Evolutionary conservation across 768 basidiomycete species (phyloP), one percentile per base, ranked within the genome.

Genomic region (Tulasnella sp.): DNA sequence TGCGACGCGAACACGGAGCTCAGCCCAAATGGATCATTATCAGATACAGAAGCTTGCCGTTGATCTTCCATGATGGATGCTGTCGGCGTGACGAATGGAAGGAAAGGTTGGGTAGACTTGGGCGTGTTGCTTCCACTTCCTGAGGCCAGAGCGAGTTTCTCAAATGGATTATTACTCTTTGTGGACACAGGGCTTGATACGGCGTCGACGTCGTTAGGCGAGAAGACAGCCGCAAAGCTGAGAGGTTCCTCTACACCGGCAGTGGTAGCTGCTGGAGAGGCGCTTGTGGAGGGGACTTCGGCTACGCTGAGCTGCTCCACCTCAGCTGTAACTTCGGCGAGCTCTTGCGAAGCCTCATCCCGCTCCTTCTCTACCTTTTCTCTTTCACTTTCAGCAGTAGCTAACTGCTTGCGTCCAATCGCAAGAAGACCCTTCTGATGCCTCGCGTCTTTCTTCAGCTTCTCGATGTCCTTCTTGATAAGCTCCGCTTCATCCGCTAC

Each of bases 361-460:
- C 87, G 70, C 62, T 92, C 90, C 65, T 80, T 80, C 63, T 83
- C 78, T 8, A 73, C 74, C 67, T 80, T 86, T 12, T 76, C 78
- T 56, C 77, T 79, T 64, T 88, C 86, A 0, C 76, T 73, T 67
- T 98, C 94, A 61, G 88, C 84, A 4, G 85, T 80, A 23, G 77
- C 78, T 25, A 98, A 73, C 71, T 98, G 96, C 69, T 99, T 98
- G 73, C 84, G 84, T 4, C 89, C 87, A 67, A 98, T 94, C 4
- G 92, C 92, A 21, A 94, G 75, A 61, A 94, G 75, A 8, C 96
- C 96, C 68, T 90, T 97, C 72, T 97, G 93, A 66, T 96, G 90
- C 68, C 94, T 85, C 1, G 87, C 90, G 50, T 97, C 93, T 70
- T 88, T 98, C 73, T 82, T 92, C 37, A 78, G 68, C 71, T 86